Evolutionary conservation across 2,329 filamentous ascomycete genomes (phyloP).

Genomic region (Epichloe amarillans): DNA sequence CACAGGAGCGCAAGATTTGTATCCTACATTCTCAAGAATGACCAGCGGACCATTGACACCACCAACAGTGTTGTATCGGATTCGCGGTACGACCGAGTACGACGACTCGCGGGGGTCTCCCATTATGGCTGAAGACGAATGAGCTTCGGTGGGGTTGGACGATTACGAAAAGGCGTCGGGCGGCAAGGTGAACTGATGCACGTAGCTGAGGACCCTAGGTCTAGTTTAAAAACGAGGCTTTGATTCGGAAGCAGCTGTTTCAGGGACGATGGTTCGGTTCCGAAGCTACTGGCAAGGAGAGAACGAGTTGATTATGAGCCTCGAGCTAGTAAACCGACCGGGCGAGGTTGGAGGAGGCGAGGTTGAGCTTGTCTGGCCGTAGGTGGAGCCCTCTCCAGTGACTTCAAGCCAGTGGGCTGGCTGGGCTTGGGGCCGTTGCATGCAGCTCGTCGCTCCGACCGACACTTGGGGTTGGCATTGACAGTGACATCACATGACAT

Average conservation of each 20-base stretch:
- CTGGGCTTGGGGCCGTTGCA: neutral
- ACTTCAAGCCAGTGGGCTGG: slow-evolving; percentile 10
- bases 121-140: slow-evolving; percentile 24
- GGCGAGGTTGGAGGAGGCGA: slow-evolving; percentile 25
- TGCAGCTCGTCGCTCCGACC: neutral
- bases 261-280: neutral
- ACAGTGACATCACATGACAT: slow-evolving; percentile 27
- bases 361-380: slow-evolving; percentile 24
- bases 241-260: neutral
- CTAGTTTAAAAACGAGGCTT: neutral
- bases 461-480: neutral
- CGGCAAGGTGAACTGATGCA: neutral
- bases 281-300: neutral
- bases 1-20: neutral
- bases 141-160: slow-evolving; percentile 6
- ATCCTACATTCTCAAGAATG: slow-evolving; percentile 78
- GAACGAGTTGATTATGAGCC: slow-evolving; percentile 8
- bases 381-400: slow-evolving; percentile 17
- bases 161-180: neutral
- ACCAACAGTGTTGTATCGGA: slow-evolving; percentile 96
- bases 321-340: slow-evolving; percentile 10
- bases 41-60: slow-evolving; percentile 97
- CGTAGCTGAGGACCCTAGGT: neutral
- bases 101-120: slow-evolving; percentile 45
- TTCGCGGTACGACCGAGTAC: slow-evolving; percentile 44